These are phyloP conservation scores for Crithidia fasciculata DNA, from an alignment of 208 protist genomes.

Conservation along the genomic window DNA sequence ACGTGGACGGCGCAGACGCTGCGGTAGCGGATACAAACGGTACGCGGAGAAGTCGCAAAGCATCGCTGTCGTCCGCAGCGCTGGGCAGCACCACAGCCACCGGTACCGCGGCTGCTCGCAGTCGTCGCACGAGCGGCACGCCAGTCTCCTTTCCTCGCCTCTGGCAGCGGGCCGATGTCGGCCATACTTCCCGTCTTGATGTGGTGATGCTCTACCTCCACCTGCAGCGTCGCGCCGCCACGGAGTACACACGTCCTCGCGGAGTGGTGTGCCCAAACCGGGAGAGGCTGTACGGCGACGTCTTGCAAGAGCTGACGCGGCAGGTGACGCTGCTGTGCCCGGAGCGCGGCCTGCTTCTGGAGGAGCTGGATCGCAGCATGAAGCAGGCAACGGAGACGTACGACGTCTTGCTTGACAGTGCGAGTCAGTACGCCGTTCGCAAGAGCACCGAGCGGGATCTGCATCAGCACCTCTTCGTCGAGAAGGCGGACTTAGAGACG, in stretches of 20 bases:
- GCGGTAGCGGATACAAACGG: neutral
- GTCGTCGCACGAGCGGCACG: neutral
- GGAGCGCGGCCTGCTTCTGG: slow-evolving; percentile 83
- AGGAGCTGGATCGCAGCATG: slow-evolving; percentile 69
- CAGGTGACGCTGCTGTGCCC: slow-evolving; percentile 88
- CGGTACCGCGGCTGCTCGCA: neutral
- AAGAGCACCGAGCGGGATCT: slow-evolving; percentile 90
- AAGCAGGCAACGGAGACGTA: slow-evolving; percentile 77
- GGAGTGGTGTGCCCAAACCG: slow-evolving; percentile 78
- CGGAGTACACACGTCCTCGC: slow-evolving; percentile 64
- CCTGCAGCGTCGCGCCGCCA: slow-evolving; percentile 57
- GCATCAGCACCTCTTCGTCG: slow-evolving; percentile 59
- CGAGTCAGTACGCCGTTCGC: slow-evolving; percentile 84
- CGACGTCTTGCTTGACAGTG: slow-evolving; percentile 85
- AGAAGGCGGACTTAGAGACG: slow-evolving; percentile 72
- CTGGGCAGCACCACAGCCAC: neutral
- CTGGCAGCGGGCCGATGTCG: slow-evolving; percentile 32
- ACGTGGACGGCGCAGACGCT: neutral
- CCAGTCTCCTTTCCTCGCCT: neutral
- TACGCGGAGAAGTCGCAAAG: neutral
- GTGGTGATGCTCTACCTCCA: slow-evolving; percentile 81
- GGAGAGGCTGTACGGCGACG: slow-evolving; percentile 81
- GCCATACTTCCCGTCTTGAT: slow-evolving; percentile 70
- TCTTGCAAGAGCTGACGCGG: slow-evolving; percentile 83
- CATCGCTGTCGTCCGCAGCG: neutral